Base-by-base conservation (phyloP, 306 rosid genomes). In the Senna tora region DNA sequence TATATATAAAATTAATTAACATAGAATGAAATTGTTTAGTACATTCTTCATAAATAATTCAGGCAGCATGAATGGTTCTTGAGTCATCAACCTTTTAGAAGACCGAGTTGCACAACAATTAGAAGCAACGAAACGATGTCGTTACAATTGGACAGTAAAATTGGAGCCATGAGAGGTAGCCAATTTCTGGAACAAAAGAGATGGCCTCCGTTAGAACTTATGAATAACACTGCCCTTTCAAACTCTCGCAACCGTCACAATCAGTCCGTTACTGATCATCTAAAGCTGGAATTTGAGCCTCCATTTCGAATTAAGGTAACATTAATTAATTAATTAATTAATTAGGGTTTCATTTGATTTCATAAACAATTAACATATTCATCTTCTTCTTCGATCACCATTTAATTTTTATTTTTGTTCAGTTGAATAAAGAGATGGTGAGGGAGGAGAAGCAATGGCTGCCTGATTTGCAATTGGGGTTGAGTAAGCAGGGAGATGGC, bases 391-490 rank as follows among this genome's bases (percentile, higher is more conserved):
- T n/a, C n/a, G n/a, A n/a, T n/a, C 30, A 25, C 30, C 30, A 25
- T 25, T 25, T 25, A n/a, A n/a, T n/a, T 3, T 25, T 25, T 25
- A 1, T 25, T 25, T 25, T 3, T 25, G 30, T 84, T 72, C 84
- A 88, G 91, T 34, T 80, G 75, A 82, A 82, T 45, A 45, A 63
- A 76, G 87, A 79, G 20, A 77, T 65, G 4, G 8, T 63, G 53
- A 32, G 53, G 70, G 80, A 72, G 64, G 87, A 77, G 5, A 75
- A 83, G 21, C 74, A 80, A 65, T 71, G 87, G 84, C 43, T 76
- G 39, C 86, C 92, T 6, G 86, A 88, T 83, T 75, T 88, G 89
- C 85, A 82, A 46, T 72, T 88, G 70, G 75, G 90, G 71, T 71
- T 85, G 74, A 84, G 87, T 70, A 83, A 74, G 17, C 84, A 71